Conservation (phyloP, 768 basidiomycete species). For the Dendrothele bispora region DNA sequence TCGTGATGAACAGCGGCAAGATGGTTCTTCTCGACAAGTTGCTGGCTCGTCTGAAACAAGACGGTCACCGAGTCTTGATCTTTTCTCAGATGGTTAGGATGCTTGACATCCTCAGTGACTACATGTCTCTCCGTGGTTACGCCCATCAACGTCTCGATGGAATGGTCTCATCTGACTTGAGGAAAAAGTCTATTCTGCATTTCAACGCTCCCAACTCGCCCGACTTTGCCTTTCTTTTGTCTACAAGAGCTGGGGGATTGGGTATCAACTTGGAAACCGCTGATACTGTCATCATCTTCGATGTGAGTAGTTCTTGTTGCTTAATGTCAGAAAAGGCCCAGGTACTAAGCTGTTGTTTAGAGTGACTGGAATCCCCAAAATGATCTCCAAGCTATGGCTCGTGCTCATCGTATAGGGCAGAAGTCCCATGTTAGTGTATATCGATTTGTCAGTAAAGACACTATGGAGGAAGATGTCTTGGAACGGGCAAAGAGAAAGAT, state of each 20-base stretch:
- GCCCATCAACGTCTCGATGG: slow-evolving; percentile 94
- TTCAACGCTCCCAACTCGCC: slow-evolving; percentile 92
- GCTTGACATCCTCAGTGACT: slow-evolving; percentile 97
- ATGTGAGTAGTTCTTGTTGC: slow-evolving; percentile 54
- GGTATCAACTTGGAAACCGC: slow-evolving; percentile 99
- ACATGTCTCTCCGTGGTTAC: slow-evolving; percentile 88
- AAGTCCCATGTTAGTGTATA: slow-evolving; percentile 99
- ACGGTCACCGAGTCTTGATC: slow-evolving; percentile 95
- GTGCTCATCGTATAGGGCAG: slow-evolving; percentile 98
- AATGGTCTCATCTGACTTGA: slow-evolving; percentile 87
- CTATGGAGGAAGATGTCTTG: slow-evolving; percentile 98
- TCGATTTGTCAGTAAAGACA: slow-evolving; percentile 97
- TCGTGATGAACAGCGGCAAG: slow-evolving; percentile 98
- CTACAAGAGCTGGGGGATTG: slow-evolving; percentile 94
- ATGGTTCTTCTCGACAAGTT: slow-evolving; percentile 98
- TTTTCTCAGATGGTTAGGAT: slow-evolving; percentile 99
- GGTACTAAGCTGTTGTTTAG: slow-evolving; percentile 37
- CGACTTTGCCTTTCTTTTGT: slow-evolving; percentile 96
- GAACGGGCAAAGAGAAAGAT: slow-evolving; percentile 99
- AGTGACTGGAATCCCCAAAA: slow-evolving; percentile 99
- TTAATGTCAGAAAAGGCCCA: slow-evolving; percentile 10
- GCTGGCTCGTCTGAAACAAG: slow-evolving; percentile 82
- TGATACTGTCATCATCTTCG: slow-evolving; percentile 98
- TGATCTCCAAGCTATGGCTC: slow-evolving; percentile 98
- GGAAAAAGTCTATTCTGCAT: slow-evolving; percentile 95